These are phyloP conservation scores for Xylariaceae sp. DNA, from an alignment of 2,329 filamentous ascomycete species.

Conservation along the genomic window DNA sequence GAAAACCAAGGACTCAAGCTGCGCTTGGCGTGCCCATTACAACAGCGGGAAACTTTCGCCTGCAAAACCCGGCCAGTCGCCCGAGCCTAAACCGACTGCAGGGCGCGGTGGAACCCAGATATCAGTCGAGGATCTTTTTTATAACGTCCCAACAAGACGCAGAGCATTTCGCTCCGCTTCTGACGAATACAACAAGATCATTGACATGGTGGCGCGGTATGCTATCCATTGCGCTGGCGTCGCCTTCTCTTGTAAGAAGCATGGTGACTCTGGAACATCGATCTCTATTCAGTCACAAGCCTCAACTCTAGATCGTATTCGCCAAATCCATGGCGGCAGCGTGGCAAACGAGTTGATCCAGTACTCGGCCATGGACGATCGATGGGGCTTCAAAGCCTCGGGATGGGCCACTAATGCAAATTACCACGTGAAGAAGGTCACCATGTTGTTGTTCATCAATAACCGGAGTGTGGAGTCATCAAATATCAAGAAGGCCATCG, in stretches of 20 bases:
- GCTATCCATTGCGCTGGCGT: constrained; percentile 89
- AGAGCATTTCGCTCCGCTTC: constrained; percentile 85
- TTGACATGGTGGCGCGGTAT: constrained; percentile 90
- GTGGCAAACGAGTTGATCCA: constrained; percentile 86
- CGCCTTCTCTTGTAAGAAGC: constrained; percentile 94
- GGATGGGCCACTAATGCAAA: constrained; percentile 91
- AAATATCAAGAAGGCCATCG: constrained; percentile 81
- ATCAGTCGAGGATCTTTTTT: constrained; percentile 94
- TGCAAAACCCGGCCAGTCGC: constrained; percentile 79
- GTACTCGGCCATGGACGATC: constrained; percentile 66
- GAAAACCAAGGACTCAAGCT: constrained; percentile 80
- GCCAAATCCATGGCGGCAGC: constrained; percentile 78
- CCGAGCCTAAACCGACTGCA: constrained; percentile 82
- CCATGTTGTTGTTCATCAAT: constrained; percentile 90
- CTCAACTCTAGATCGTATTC: constrained; percentile 74
- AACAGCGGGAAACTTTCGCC: constrained; percentile 76
- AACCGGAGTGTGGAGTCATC: constrained; percentile 89
- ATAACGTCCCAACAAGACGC: constrained; percentile 86
- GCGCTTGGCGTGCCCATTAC: constrained; percentile 89
- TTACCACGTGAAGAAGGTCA: constrained; percentile 87
- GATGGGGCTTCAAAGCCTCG: constrained; percentile 78
- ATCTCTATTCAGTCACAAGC: constrained; percentile 75
- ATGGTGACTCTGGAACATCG: constrained; percentile 79
- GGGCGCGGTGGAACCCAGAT: constrained; percentile 91
- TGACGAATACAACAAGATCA: constrained; percentile 96